Base-by-base conservation (phyloP, 2,329 filamentous ascomycete species). In the Penicillium sp. region DNA sequence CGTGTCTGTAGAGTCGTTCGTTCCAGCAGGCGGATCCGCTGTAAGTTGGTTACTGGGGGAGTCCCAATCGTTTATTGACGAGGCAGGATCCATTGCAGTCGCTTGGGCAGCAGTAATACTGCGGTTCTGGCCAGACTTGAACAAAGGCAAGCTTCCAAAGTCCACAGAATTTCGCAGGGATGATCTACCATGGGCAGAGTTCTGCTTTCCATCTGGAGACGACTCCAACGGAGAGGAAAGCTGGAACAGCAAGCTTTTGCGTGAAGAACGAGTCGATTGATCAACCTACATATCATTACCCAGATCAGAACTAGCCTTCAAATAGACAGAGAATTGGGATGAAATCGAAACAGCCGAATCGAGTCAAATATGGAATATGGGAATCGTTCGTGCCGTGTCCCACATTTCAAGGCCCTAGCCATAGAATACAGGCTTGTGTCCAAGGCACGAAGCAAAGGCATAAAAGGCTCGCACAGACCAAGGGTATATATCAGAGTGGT, bases 351-450 rank as follows among this genome's bases (percentile, higher is more conserved):
- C 11, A 42, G 46, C 18, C n/a, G 32, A 32, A 44, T 32, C 11
- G 29, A 32, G 29, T 32, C 29, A 43, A 37, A 38, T 39, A 28
- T n/a, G 13, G 38, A 45, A 34, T 28, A 48, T 42, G 55, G 50
- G 55, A 56, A 57, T 63, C 50, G 58, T 52, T 58, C 57, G 48
- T 64, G 57, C 61, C 54, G 52, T 57, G 61, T 63, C 63, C 57
- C 58, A 56, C 48, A 50, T 43, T 53, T 49, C 51, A 61, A 52
- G 29, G 53, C 50, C 51, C 51, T 53, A 46, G 54, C 47, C 51
- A 59, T 56, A 48, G 56, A 58, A 61, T 65, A 65, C 56, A 63
- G 57, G 56, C 55, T 60, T 59, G 59, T 64, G 63, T 65, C 59
- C 52, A 60, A 45, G 55, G 49, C 51, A 40, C 54, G 50, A 49